Conservation (phyloP, 768 basidiomycete genomes). For the Cantharellus anzutake region DNA sequence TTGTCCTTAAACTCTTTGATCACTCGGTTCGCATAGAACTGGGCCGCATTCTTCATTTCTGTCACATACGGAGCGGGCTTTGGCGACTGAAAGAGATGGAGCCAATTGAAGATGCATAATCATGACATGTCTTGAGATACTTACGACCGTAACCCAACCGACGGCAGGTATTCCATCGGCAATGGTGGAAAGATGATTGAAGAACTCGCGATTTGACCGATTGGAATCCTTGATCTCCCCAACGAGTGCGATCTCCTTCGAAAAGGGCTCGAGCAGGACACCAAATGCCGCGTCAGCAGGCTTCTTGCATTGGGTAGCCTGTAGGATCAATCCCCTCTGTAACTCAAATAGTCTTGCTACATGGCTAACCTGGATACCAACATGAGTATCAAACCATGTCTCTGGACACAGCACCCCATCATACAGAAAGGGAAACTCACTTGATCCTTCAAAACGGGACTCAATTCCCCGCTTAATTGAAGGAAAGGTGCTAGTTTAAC, state of each 20-base stretch:
- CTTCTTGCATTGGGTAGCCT: slow-evolving; percentile 58
- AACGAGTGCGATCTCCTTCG: slow-evolving; percentile 52
- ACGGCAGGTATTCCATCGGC: slow-evolving; percentile 63
- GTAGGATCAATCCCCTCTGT: slow-evolving; percentile 46
- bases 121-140: slow-evolving; percentile 14
- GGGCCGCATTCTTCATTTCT: slow-evolving; percentile 69
- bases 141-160: slow-evolving; percentile 75
- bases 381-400: neutral
- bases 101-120: neutral
- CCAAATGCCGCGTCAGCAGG: slow-evolving; percentile 40
- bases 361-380: slow-evolving; percentile 34
- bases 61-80: slow-evolving; percentile 66
- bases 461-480: slow-evolving; percentile 49
- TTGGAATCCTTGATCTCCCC: slow-evolving; percentile 68
- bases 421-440: slow-evolving; percentile 25
- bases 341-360: slow-evolving; percentile 48
- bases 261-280: slow-evolving; percentile 45
- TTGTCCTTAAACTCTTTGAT: slow-evolving; percentile 88
- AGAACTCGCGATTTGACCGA: slow-evolving; percentile 59
- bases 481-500: slow-evolving; percentile 58
- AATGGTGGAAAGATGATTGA: slow-evolving; percentile 60
- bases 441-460: slow-evolving; percentile 57
- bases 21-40: slow-evolving; percentile 78
- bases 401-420: neutral
- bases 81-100: slow-evolving; percentile 26